These are phyloP conservation scores for Starmerella sp. DNA, from an alignment of 805 yeast genomes.

Conservation along the genomic window DNA sequence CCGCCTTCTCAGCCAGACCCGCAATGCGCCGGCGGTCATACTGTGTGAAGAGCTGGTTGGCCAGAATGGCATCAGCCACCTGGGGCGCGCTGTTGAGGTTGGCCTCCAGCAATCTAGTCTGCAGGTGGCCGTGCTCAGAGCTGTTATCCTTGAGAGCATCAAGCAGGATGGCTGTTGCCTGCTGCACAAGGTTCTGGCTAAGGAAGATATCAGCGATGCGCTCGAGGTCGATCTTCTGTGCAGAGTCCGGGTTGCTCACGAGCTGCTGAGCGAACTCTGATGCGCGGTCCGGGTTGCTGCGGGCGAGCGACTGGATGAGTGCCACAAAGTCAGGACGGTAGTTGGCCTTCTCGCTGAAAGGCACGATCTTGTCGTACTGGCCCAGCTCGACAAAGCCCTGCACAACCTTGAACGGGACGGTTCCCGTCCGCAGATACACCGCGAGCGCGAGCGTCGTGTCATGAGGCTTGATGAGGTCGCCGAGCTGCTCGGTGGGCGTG, in stretches of 20 bases:
- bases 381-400: constrained; percentile 88
- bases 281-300: constrained; percentile 95
- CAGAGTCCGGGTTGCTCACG: constrained; percentile 42
- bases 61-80: constrained; percentile 97
- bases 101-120: constrained; percentile 86
- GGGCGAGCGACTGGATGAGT: constrained; percentile 77
- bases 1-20: constrained; percentile 88
- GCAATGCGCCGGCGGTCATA: constrained; percentile 93
- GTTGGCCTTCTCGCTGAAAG: constrained; percentile 81
- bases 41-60: constrained; percentile 89
- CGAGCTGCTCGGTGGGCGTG: constrained; percentile 91
- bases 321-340: constrained; percentile 85
- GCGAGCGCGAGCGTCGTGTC: constrained; percentile 82
- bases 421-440: constrained; percentile 67
- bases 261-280: constrained; percentile 91
- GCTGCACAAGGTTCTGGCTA: constrained; percentile 88
- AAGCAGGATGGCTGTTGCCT: constrained; percentile 91
- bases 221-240: constrained; percentile 61
- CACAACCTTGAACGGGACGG: constrained; percentile 78
- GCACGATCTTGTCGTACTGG: constrained; percentile 89
- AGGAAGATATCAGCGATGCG: constrained; percentile 86
- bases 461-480: constrained; percentile 85
- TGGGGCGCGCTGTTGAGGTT: constrained; percentile 95
- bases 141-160: constrained; percentile 90
- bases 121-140: constrained; percentile 91